Conservation (phyloP, 108 stramenopile genomes). For the Cyclotella atomus region DNA sequence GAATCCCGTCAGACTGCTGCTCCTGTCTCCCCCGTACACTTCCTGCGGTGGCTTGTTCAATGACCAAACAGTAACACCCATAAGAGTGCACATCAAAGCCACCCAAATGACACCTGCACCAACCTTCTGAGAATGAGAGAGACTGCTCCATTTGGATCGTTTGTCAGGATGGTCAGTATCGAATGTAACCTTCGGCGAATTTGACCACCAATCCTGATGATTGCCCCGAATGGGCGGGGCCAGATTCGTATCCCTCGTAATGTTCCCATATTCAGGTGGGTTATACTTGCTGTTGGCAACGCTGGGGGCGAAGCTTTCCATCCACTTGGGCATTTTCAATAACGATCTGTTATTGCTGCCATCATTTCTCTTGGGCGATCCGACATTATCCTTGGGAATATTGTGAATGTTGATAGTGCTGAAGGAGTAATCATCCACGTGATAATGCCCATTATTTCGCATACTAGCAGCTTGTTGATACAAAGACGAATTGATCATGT, state of each 20-base stretch:
- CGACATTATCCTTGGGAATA: conserved; percentile 9
- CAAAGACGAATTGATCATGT: conserved; percentile 3
- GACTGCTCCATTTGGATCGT: conserved; percentile 8
- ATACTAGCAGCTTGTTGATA: conserved; percentile 23
- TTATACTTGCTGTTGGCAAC: neutral
- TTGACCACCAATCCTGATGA: conserved; percentile 14
- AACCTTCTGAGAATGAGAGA: conserved; percentile 13
- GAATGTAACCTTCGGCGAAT: conserved; percentile 17
- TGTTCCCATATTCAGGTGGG: conserved; percentile 8
- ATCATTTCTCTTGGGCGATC: conserved; percentile 1
- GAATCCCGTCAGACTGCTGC: conserved; percentile 3
- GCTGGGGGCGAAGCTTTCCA: conserved; percentile 7
- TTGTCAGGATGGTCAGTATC: conserved; percentile 19
- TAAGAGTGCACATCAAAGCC: conserved; percentile 34
- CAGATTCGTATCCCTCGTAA: conserved; percentile 35
- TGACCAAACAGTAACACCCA: conserved; percentile 36
- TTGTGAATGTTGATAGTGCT: conserved; percentile 23
- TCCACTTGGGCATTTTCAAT: conserved; percentile 27
- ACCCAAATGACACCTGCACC: conserved; percentile 32
- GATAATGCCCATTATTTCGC: conserved; percentile 25
- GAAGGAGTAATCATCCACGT: conserved; percentile 48
- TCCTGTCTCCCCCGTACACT: neutral
- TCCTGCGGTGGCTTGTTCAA: conserved; percentile 10
- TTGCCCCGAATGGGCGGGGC: conserved; percentile 21
- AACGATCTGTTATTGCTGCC: neutral